Evolutionary conservation across 2,329 filamentous ascomycete genomes (phyloP), one percentile per base, ranked within the genome.

Genomic region (Beauveria caledonica): DNA sequence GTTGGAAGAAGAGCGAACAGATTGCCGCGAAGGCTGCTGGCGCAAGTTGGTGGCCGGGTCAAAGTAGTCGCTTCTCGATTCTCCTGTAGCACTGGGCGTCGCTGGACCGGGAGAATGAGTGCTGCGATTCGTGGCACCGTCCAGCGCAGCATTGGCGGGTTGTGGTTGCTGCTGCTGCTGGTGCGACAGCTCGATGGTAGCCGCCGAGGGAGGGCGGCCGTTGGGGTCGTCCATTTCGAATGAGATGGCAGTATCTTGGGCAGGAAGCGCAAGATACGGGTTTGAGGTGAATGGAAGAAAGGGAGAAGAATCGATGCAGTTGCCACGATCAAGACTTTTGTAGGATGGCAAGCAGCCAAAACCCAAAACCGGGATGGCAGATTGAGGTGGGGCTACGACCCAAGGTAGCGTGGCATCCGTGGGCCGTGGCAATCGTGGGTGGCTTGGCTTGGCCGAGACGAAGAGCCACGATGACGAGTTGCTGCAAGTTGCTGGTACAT

Each of bases 171-270:
- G 52, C 27, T 54, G 33, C 7, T 58, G 33, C 17, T 51, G 54
- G 3, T 57, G 40, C 42, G 49, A 50, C 50, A 49, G 17, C 50
- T 60, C 58, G 5, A 42, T 54, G 58, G 58, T 42, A 10, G 58
- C 58, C 50, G 42, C 29, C 21, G 50, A 50, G 29, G 25, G 21
- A 21, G 49, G 44, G 21, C 50, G 50, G 58, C 58, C 50, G 36
- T 54, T 60, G 42, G 58, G n/a, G 13, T 60, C 23, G 40, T 60
- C 58, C 58, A 60, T 58, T 17, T 13, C 23, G 21, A 44, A 10
- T 3, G 19, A 13, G 42, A 40, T 40, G 55, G 10, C 11, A 15
- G 9, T 29, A 21, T 13, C 23, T 15, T 27, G 39, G 15, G 25
- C 25, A 10, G 23, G 17, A 29, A 58, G 15, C 15, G 15, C 7